A percentile compares a stretch with the other conserved stretches of the same genome.
These are phyloP conservation scores for Ceratocystis variospora DNA, from an alignment of 2,329 filamentous ascomycete genomes.

Conservation along the genomic window DNA sequence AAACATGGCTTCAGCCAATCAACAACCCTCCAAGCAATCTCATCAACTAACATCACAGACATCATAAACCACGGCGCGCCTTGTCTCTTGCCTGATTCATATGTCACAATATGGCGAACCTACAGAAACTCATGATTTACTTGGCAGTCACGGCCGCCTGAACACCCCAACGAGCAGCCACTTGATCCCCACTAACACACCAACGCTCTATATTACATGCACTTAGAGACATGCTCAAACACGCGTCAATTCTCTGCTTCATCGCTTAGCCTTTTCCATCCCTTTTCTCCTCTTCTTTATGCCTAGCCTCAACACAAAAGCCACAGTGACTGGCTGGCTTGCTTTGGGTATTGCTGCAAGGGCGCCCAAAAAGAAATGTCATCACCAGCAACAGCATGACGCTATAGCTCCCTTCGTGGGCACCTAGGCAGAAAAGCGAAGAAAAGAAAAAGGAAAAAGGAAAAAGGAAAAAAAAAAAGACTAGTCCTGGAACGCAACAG, in stretches of 20 bases:
- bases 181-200: neutral
- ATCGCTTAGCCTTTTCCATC: neutral
- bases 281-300: neutral
- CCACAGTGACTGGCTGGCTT: neutral
- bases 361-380: neutral
- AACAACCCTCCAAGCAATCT: neutral
- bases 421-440: neutral
- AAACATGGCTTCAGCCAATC: neutral
- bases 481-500: neutral
- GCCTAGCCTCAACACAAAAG: neutral
- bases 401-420: neutral
- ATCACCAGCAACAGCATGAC: neutral
- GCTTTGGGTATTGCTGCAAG: neutral
- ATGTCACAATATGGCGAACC: neutral
- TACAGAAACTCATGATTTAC: neutral
- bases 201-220: neutral
- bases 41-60: neutral
- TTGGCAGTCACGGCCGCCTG: neutral
- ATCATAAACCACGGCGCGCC: neutral
- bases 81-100: neutral
- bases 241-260: neutral
- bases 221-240: neutral
- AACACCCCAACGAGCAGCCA: neutral
- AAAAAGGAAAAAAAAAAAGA: neutral
- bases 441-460: neutral